phyloP scores from a whole-genome alignment of 2,329 filamentous ascomycete species.

The Tetracladium maxilliforme region DNA sequence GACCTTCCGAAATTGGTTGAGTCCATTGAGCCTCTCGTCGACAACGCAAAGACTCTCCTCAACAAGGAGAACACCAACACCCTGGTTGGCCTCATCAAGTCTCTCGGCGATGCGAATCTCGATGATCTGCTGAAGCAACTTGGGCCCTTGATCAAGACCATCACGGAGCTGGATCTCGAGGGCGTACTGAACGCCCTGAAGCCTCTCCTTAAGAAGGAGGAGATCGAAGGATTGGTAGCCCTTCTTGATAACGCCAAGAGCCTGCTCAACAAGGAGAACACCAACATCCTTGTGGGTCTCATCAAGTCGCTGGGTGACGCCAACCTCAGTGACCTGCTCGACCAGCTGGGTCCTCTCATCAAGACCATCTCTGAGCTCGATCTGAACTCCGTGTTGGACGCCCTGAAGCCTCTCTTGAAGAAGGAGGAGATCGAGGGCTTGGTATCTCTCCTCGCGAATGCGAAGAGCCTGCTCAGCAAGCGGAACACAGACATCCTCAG shows the following conservation, averaged over 20 bases:
- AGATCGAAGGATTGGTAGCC: conserved; percentile 11
- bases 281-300: conserved; percentile 7
- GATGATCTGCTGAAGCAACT: background rate
- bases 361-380: conserved; percentile 13
- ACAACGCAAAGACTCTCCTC: background rate
- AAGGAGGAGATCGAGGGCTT: conserved; percentile 19
- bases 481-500: conserved; percentile 12
- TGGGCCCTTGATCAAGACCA: conserved; percentile 1
- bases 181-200: conserved; percentile 14
- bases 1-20: conserved; percentile 6
- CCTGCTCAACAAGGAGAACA: conserved; percentile 10
- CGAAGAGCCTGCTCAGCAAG: conserved; percentile 15
- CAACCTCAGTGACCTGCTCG: no score
- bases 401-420: conserved; percentile 18
- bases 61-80: background rate
- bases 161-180: conserved; percentile 17
- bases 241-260: conserved; percentile 12
- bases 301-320: conserved; percentile 14
- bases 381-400: conserved; percentile 13
- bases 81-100: conserved; percentile 1
- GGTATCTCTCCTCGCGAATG: conserved; percentile 13
- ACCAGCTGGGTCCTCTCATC: conserved; percentile 20
- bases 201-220: conserved; percentile 13
- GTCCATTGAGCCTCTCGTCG: no score
- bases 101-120: conserved; percentile 1